A percentile compares a stretch with the other conserved stretches of the same genome.
phyloP scores from a whole-genome alignment of 129 eudicot species.

The Solidago caesia region DNA sequence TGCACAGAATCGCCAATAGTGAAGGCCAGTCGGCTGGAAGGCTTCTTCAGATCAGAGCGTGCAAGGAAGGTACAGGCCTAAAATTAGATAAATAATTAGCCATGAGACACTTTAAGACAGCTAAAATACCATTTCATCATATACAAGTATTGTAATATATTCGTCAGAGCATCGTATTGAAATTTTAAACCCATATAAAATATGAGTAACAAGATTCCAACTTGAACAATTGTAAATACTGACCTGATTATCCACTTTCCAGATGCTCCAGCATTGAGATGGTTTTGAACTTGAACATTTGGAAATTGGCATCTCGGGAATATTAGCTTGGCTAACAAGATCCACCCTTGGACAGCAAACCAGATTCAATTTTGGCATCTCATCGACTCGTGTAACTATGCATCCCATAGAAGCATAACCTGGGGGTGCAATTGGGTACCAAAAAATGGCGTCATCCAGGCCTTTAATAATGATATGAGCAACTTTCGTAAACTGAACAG shows the following conservation, averaged over 20 bases:
- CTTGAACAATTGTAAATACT: conserved; percentile 16
- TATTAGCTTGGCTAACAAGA: conserved; percentile 81
- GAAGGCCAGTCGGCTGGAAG: conserved; percentile 72
- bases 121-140: background rate
- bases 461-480: conserved; percentile 77
- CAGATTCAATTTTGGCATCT: conserved; percentile 60
- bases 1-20: conserved; percentile 76
- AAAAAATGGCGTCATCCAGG: conserved; percentile 79
- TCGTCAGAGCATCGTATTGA: background rate
- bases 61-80: conserved; percentile 96
- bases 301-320: conserved; percentile 77
- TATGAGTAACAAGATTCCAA: conserved; percentile 14
- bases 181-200: background rate
- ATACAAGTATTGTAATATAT: background rate
- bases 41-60: conserved; percentile 86
- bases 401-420: conserved; percentile 99
- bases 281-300: conserved; percentile 58
- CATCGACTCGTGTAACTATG: conserved; percentile 66
- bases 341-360: conserved; percentile 90
- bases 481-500: conserved; percentile 85
- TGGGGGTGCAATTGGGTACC: conserved; percentile 99
- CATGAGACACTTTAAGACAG: conserved; percentile 20
- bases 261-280: conserved; percentile 93
- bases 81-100: conserved; percentile 17
- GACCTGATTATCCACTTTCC: conserved; percentile 99